Percentiles rank a stretch among this genome's conserved stretches.
Conservation (phyloP, 73 alveolate species). For the Urostyla sp. region DNA sequence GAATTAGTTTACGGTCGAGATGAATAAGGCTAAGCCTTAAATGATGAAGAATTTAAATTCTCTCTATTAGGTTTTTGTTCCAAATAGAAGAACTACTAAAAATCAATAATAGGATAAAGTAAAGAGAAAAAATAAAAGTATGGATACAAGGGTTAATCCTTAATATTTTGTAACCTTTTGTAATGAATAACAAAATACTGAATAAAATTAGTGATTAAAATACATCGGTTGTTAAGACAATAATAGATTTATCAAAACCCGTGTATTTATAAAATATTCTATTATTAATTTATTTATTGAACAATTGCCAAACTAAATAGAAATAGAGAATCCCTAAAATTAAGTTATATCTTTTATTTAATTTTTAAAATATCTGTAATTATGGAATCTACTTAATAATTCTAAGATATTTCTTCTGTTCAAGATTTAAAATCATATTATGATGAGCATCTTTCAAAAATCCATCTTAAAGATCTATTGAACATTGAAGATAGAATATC, state of each 20-base stretch:
- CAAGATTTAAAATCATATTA: constrained; percentile 15
- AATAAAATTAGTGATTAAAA: no score
- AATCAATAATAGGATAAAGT: neutral
- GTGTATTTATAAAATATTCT: no score
- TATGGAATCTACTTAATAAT: neutral
- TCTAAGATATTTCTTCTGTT: constrained; percentile 10
- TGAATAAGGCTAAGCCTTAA: constrained; percentile 37
- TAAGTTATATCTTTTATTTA: no score
- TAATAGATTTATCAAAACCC: no score
- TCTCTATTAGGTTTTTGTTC: constrained; percentile 14
- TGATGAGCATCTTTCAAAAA: constrained; percentile 42
- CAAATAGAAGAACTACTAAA: neutral
- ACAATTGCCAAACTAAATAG: no score
- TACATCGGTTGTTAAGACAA: no score
- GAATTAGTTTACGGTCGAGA: constrained; percentile 14
- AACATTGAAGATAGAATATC: constrained; percentile 63
- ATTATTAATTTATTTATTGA: no score
- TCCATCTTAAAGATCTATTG: constrained; percentile 70
- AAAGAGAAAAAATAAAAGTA: neutral
- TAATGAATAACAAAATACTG: neutral
- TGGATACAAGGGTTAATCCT: constrained; percentile 38
- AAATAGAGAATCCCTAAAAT: no score
- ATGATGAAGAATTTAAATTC: constrained; percentile 21
- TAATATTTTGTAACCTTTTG: constrained; percentile 30
- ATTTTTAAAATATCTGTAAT: neutral